Base-by-base conservation (phyloP, 331 rosid genomes). In the Acacia concinna region DNA sequence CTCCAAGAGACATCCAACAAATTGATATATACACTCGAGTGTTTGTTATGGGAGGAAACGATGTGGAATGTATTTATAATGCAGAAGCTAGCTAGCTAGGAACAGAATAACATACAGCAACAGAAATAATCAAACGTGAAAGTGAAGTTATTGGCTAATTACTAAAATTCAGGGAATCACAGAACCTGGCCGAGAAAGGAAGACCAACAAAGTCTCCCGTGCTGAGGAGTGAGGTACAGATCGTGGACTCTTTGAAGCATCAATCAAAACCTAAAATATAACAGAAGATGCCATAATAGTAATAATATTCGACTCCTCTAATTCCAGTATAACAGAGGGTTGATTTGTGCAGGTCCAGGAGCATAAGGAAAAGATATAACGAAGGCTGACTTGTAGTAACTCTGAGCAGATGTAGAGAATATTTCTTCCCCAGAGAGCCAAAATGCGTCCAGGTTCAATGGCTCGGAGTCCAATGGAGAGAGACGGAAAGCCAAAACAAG, bases 401-500 rank as follows among this genome's bases (percentile, higher is more conserved):
- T n/a, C n/a, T n/a, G n/a, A n/a, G n/a, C n/a, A n/a, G n/a, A n/a
- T n/a, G n/a, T n/a, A n/a, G n/a, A n/a, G n/a, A n/a, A 17, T 51
- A 7, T 51, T 51, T 51, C 12, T 60, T 14, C 70, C 43, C 79
- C 27, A 25, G 23, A 14, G 5, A 44, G 77, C 79, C 66, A 79
- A 64, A 71, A 46, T 78, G 81, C 76, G 85, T 84, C 90, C 70
- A 82, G 86, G 82, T 87, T 87, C 90, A 84, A 75, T 57, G 30
- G 38, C 69, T 70, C 47, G 12, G 4, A 4, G 11, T 76, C 4
- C 60, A 14, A 64, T 75, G 83, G 79, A 81, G 78, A 81, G 66
- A 57, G 10, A 4, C 9, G 44, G 44, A 40, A 40, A 40, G 8
- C 9, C 10, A 4, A 8, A 43, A 15, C 10, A 46, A 14, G 52